Evolutionary conservation across 306 rosid species (phyloP).

Genomic region (Casuarina cunninghamiana): DNA sequence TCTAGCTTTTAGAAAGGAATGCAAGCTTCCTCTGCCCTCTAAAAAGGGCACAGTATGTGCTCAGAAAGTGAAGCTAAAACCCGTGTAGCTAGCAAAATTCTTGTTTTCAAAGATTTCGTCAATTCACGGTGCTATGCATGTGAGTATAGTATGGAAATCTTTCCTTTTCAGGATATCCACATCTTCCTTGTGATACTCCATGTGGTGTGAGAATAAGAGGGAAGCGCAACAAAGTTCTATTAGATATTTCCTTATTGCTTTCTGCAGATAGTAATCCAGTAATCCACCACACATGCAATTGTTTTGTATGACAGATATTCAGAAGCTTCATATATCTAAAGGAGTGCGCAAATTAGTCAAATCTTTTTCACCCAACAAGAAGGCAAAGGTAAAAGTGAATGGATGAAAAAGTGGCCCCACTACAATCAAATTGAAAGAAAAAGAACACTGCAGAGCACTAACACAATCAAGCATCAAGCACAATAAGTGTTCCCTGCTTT

Average conservation of each 20-base stretch:
- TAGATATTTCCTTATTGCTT: not conserved
- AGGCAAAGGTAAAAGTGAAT: not conserved
- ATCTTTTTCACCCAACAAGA: not conserved
- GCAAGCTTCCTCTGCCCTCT: constrained; percentile 99
- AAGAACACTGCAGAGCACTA: not conserved
- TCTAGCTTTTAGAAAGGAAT: constrained; percentile 66
- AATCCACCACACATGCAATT: constrained; percentile 17
- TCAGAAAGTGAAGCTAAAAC: constrained; percentile 22
- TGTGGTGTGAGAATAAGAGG: not conserved
- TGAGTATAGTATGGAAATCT: not conserved
- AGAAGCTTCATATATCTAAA: constrained; percentile 15
- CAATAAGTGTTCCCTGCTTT: not conserved
- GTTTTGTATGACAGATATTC: not conserved
- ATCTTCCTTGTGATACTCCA: not conserved
- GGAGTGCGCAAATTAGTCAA: not conserved
- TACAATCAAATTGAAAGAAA: not conserved
- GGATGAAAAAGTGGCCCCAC: not conserved
- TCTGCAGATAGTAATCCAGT: constrained; percentile 3
- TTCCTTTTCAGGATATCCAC: not conserved
- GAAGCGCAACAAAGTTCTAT: not conserved
- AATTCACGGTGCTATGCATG: not conserved
- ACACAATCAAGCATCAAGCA: not conserved
- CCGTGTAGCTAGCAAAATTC: not conserved
- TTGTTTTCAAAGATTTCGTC: not conserved
- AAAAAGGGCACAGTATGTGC: constrained; percentile 33